These are phyloP conservation scores for Pisolithus microcarpus DNA, from an alignment of 768 basidiomycete species.

Conservation along the genomic window DNA sequence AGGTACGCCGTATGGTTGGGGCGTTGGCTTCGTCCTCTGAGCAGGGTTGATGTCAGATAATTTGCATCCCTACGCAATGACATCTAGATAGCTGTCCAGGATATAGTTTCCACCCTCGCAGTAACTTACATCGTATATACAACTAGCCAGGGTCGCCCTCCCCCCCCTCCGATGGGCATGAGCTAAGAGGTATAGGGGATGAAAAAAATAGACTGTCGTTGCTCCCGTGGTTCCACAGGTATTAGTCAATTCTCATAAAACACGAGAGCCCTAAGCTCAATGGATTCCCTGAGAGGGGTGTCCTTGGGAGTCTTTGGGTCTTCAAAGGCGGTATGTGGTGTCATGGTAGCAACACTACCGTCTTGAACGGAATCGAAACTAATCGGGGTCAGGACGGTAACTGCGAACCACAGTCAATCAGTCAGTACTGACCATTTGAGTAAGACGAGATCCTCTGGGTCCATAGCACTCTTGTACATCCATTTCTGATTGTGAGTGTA, in stretches of 20 bases:
- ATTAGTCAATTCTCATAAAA: constrained; percentile 33
- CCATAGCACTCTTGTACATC: constrained; percentile 44
- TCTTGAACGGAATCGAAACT: constrained; percentile 39
- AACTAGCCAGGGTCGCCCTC: too few species aligned
- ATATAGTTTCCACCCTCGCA: too few species aligned
- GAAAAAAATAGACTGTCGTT: too few species aligned
- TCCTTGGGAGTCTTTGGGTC: constrained; percentile 47
- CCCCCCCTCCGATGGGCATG: too few species aligned
- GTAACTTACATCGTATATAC: too few species aligned
- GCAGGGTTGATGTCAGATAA: too few species aligned
- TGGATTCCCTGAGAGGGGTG: constrained; percentile 47
- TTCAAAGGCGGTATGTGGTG: constrained; percentile 57
- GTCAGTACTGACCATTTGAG: constrained; percentile 39
- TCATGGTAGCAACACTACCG: constrained; percentile 45
- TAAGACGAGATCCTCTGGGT: constrained; percentile 42
- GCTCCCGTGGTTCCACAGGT: too few species aligned
- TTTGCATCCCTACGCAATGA: too few species aligned
- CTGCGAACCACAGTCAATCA: background rate
- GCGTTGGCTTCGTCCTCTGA: too few species aligned
- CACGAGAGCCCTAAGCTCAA: constrained; percentile 57
- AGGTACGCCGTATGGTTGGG: too few species aligned
- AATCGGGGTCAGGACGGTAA: background rate
- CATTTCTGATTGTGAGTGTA: constrained; percentile 35
- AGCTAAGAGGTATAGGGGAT: too few species aligned
- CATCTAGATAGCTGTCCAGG: too few species aligned